Base-by-base conservation (phyloP, 257 asterid genomes). In the Pogostemon cablin region DNA sequence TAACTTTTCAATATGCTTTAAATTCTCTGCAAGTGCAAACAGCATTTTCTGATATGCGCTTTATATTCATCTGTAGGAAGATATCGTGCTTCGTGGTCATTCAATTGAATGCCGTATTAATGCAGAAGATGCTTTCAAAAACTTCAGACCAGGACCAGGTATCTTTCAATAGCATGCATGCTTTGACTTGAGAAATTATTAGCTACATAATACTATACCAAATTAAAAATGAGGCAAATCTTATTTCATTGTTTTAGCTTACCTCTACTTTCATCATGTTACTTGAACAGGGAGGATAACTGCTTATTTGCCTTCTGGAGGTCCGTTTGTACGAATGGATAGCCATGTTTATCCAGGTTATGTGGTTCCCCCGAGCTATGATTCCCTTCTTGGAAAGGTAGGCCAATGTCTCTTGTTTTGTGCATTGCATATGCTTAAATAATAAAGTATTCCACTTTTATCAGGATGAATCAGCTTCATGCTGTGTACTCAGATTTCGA, bases 141-240 rank as follows among this genome's bases (percentile, higher is more conserved):
- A 95, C 76, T 95, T 95, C 87, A 87, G 99, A 79, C 99, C 99
- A 40, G 98, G 99, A 58, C 99, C 99, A 76, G 99, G 97, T 90
- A 71, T 63, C 75, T 72, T 71, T 70, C 74, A 35, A 37, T 65
- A 62, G 41, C 55, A 47, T 70, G 68, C 63, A 62, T 65, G 72
- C 58, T 50, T 61, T 67, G 37, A 66, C 49, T 7, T 11, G 63
- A 62, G 47, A 59, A 59, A 56, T 8, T 56, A 56, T 25, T 56
- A 3, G 42, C 25, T 5, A 54, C 7, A 15, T 4, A 69, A 6
- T 12, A 58, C 11, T 5, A 55, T 47, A 35, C 49, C 58, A 32
- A 35, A 35, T 37, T 46, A 37, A 58, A 52, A 25, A 25, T 25
- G 32, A 25, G 32, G 32, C 32, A 47, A 25, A 37, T 35, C 48